These are phyloP conservation scores for Stagonosporopsis cucurbitacearum DNA, from an alignment of 2,329 filamentous ascomycete genomes.

Conservation along the genomic window DNA sequence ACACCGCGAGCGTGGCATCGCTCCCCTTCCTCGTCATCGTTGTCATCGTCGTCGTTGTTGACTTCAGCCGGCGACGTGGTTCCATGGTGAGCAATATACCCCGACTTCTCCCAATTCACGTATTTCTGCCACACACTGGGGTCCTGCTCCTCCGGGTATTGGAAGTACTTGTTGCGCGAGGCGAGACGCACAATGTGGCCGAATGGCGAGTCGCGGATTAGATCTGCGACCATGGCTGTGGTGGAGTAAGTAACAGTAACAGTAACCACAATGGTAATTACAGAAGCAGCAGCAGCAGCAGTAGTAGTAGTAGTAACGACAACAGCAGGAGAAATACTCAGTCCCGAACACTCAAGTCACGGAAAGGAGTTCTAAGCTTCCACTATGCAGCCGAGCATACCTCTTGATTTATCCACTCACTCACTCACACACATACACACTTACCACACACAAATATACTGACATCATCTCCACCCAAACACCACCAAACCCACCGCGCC, in stretches of 20 bases:
- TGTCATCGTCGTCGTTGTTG: too few species aligned
- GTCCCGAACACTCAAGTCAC: too few species aligned
- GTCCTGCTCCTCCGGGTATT: constrained; percentile 58
- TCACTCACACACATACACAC: too few species aligned
- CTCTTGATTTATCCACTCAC: too few species aligned
- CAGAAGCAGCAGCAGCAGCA: too few species aligned
- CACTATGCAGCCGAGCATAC: not conserved
- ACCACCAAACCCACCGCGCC: not conserved
- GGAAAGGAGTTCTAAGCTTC: not conserved
- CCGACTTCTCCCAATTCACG: constrained; percentile 58
- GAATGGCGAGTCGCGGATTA: constrained; percentile 33
- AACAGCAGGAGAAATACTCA: too few species aligned
- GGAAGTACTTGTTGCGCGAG: constrained; percentile 47
- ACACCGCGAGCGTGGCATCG: constrained; percentile 17
- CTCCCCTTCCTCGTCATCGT: constrained; percentile 38
- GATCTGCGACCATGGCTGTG: constrained; percentile 20
- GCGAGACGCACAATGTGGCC: constrained; percentile 53
- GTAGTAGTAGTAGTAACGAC: too few species aligned
- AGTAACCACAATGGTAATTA: too few species aligned
- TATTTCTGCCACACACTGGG: constrained; percentile 57
- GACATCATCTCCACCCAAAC: constrained; percentile 10
- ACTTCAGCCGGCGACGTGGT: constrained; percentile 43
- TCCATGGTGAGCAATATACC: constrained; percentile 56
- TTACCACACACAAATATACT: constrained; percentile 2
- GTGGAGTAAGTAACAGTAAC: too few species aligned